phyloP scores from a whole-genome alignment of 768 basidiomycete genomes.

The Suillus hirtellus region DNA sequence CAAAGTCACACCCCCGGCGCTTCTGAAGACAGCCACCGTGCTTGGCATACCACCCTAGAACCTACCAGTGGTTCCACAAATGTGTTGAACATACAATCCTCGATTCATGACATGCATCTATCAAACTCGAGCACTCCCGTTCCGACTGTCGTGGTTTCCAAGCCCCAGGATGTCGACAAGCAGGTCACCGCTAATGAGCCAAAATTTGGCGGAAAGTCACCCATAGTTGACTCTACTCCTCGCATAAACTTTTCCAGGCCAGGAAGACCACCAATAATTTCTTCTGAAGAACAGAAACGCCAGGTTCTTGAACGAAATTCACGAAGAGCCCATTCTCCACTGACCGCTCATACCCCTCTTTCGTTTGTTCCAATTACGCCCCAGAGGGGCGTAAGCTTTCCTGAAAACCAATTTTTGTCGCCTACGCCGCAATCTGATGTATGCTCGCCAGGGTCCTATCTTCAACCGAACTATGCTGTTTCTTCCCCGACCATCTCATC shows the following conservation, averaged over 20 bases:
- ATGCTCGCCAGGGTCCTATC: conserved; percentile 8
- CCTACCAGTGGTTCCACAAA: not conserved
- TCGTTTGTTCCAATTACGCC: conserved; percentile 22
- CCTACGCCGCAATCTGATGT: not conserved
- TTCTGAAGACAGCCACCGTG: not conserved
- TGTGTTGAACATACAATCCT: not conserved
- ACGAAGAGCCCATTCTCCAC: conserved; percentile 37
- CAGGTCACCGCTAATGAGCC: conserved; percentile 5
- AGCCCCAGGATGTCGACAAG: conserved; percentile 32
- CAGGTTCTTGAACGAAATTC: conserved; percentile 61
- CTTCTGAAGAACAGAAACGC: conserved; percentile 41
- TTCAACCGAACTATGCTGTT: conserved; percentile 19
- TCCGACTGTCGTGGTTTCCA: conserved; percentile 59
- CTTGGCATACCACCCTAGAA: not conserved
- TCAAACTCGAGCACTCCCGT: conserved; percentile 23
- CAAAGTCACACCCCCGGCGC: not conserved
- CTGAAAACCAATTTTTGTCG: conserved; percentile 1
- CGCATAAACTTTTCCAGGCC: conserved; percentile 67
- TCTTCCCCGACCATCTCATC: conserved; percentile 19
- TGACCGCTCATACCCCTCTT: conserved; percentile 12
- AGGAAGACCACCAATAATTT: conserved; percentile 44
- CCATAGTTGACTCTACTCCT: conserved; percentile 42
- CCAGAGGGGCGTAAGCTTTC: conserved; percentile 21
- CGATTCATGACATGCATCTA: not conserved
- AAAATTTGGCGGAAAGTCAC: conserved; percentile 36